phyloP scores from a whole-genome alignment of 495 filamentous ascomycete genomes.

The Neurospora pannonica region DNA sequence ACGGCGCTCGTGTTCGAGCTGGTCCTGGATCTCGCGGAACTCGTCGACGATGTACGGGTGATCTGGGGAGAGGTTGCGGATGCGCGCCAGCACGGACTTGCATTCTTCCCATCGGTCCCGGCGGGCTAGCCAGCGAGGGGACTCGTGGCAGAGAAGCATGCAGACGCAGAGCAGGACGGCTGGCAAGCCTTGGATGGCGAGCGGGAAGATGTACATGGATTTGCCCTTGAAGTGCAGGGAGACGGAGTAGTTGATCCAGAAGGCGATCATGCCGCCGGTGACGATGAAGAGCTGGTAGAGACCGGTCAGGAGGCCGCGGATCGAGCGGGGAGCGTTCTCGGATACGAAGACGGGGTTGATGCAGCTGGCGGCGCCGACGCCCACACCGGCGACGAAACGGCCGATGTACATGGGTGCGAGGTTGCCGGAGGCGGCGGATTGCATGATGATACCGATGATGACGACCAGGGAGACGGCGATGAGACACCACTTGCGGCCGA shows the following conservation, averaged over 20 bases:
- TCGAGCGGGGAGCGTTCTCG: slow-evolving; percentile 42
- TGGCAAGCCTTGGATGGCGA: slow-evolving; percentile 57
- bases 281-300: slow-evolving; percentile 54
- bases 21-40: slow-evolving; percentile 54
- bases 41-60: slow-evolving; percentile 60
- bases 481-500: slow-evolving; percentile 46
- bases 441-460: slow-evolving; percentile 45
- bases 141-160: slow-evolving; percentile 52
- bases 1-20: slow-evolving; percentile 60
- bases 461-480: slow-evolving; percentile 47
- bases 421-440: slow-evolving; percentile 39
- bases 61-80: slow-evolving; percentile 44
- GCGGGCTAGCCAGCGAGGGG: slow-evolving; percentile 61
- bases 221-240: slow-evolving; percentile 27
- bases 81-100: slow-evolving; percentile 41
- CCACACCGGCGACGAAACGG: slow-evolving; percentile 53
- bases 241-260: slow-evolving; percentile 50
- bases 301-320: slow-evolving; percentile 48
- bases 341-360: slow-evolving; percentile 52
- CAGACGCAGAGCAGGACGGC: slow-evolving; percentile 48
- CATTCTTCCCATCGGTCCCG: slow-evolving; percentile 63
- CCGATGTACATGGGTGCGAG: slow-evolving; percentile 52
- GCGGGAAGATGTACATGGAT: slow-evolving; percentile 53
- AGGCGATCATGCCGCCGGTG: slow-evolving; percentile 45
- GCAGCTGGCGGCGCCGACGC: slow-evolving; percentile 49